These are phyloP conservation scores for Plasmodium knowlesi DNA, from an alignment of 169 alveolate species.

Conservation along the genomic window DNA sequence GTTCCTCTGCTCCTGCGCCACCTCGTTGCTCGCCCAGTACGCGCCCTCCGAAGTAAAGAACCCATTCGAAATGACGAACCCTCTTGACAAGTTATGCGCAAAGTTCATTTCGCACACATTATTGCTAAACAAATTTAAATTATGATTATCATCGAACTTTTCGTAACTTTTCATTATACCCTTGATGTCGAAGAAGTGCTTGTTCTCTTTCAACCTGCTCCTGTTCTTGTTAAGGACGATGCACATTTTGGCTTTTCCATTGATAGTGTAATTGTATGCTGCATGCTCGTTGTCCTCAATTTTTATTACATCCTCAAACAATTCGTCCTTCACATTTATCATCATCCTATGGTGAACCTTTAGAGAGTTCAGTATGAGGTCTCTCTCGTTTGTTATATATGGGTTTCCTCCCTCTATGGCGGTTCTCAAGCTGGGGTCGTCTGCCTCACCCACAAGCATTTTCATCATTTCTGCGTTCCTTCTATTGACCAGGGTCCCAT, in stretches of 20 bases:
- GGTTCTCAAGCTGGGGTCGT: neutral
- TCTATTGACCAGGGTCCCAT: neutral
- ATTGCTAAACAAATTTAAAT: conserved; percentile 7
- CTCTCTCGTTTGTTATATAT: conserved; percentile 14
- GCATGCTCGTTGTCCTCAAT: conserved; percentile 18
- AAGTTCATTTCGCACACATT: neutral
- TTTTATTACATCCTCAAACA: conserved; percentile 32
- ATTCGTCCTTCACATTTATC: conserved; percentile 70
- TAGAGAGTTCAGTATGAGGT: conserved; percentile 32
- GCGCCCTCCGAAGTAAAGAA: neutral
- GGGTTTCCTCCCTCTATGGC: neutral
- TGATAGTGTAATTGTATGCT: neutral
- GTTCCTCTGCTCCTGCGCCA: neutral
- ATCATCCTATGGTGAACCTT: conserved; percentile 54
- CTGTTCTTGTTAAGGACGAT: conserved; percentile 31
- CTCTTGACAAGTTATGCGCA: conserved; percentile 17
- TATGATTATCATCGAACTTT: conserved; percentile 6
- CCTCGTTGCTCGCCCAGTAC: neutral
- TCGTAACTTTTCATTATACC: conserved; percentile 10
- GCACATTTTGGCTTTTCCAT: conserved; percentile 10
- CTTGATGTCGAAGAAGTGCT: conserved; percentile 43
- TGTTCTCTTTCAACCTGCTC: conserved; percentile 6
- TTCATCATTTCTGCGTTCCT: neutral
- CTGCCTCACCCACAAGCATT: neutral
- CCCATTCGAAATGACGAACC: conserved; percentile 1